Conservation (phyloP, 768 basidiomycete species). For the Boletellus ananiceps region DNA sequence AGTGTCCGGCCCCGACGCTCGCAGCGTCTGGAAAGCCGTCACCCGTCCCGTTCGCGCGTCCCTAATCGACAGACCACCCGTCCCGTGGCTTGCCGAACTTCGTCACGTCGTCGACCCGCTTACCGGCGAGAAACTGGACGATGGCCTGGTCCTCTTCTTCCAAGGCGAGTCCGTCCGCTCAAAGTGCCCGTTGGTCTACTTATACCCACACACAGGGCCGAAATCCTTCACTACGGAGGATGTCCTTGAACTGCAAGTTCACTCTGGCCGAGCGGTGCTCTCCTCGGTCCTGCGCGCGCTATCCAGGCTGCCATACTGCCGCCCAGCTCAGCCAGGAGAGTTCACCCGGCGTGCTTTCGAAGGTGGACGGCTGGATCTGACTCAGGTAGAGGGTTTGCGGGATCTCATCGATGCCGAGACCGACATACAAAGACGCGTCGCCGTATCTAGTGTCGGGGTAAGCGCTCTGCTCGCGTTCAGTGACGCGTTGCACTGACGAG, state of each 20-base stretch:
- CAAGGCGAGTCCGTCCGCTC: constrained; percentile 43
- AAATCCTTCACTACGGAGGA: constrained; percentile 83
- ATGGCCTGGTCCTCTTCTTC: constrained; percentile 80
- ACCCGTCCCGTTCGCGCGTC: constrained; percentile 35
- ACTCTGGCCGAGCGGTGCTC: constrained; percentile 81
- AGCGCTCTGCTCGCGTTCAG: constrained; percentile 23
- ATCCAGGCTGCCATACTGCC: constrained; percentile 54
- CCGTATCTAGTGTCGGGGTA: constrained; percentile 65
- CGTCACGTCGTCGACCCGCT: constrained; percentile 64
- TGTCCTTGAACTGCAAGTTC: constrained; percentile 79
- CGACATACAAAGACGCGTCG: constrained; percentile 71
- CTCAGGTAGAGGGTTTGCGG: constrained; percentile 83
- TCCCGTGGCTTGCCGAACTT: constrained; percentile 65
- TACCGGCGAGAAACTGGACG: constrained; percentile 62
- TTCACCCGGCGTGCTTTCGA: constrained; percentile 83
- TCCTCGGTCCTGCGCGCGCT: constrained; percentile 64
- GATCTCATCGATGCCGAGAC: constrained; percentile 90
- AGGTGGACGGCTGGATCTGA: constrained; percentile 77
- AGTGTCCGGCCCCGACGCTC: constrained; percentile 73
- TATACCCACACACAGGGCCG: constrained; percentile 44
- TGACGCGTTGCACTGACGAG: background rate
- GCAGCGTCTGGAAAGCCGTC: constrained; percentile 56
- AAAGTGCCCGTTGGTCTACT: background rate
- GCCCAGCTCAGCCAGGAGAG: constrained; percentile 83
- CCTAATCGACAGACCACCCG: constrained; percentile 31